Evolutionary conservation across 1,139 yeast species (phyloP).

Genomic region (Scheffersomyces stambukii): DNA sequence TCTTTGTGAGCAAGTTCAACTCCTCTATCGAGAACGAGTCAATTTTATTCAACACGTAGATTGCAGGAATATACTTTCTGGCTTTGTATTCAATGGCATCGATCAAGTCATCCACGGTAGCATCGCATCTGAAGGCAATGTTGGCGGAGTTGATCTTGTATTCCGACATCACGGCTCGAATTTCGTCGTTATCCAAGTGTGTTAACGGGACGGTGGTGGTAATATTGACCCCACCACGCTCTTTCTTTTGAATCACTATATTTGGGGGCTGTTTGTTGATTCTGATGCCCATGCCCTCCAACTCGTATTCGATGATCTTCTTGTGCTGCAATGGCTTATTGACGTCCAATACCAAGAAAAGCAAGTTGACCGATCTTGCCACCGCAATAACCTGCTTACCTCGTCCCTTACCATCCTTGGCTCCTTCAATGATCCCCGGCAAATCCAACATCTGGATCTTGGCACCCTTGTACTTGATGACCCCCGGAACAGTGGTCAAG

Average conservation of each 20-base stretch:
- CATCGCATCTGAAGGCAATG: constrained; percentile 94
- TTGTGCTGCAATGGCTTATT: constrained; percentile 94
- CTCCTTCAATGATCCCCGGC: constrained; percentile 99
- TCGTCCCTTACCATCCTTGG: constrained; percentile 98
- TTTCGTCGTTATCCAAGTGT: constrained; percentile 86
- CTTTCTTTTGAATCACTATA: constrained; percentile 85
- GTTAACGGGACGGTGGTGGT: constrained; percentile 92
- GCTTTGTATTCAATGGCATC: constrained; percentile 90
- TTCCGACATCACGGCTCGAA: constrained; percentile 93
- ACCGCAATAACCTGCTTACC: constrained; percentile 99
- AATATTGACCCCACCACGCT: constrained; percentile 90
- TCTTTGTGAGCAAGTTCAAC: constrained; percentile 79
- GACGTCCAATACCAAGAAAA: constrained; percentile 91
- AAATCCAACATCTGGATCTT: constrained; percentile 96
- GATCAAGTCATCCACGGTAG: constrained; percentile 91
- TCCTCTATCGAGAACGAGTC: constrained; percentile 94
- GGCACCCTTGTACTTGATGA: constrained; percentile 93
- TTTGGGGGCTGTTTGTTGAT: constrained; percentile 91
- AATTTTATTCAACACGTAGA: constrained; percentile 90
- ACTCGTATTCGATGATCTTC: constrained; percentile 85
- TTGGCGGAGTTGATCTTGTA: constrained; percentile 96
- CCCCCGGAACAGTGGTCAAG: constrained; percentile 95
- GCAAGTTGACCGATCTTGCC: constrained; percentile 90
- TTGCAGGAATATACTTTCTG: constrained; percentile 91
- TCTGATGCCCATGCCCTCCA: constrained; percentile 97